Conservation (phyloP, 495 filamentous ascomycete genomes). For the Aspergillus baeticus region DNA sequence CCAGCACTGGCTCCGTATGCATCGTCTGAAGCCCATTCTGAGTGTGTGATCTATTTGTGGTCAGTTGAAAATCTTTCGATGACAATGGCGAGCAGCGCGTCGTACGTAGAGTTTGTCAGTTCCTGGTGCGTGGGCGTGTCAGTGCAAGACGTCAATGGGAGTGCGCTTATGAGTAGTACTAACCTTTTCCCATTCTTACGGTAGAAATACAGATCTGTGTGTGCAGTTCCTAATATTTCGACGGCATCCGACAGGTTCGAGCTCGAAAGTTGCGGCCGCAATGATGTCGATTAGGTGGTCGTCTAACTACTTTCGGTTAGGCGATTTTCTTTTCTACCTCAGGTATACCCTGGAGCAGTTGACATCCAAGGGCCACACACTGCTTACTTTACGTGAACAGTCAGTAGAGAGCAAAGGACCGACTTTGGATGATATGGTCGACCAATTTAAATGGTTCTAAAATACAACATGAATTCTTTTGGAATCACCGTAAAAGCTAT, state of each 20-base stretch:
- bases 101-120: constrained; percentile 76
- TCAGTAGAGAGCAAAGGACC: neutral
- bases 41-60: constrained; percentile 74
- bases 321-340: neutral
- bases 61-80: constrained; percentile 14
- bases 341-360: neutral
- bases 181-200: constrained; percentile 59
- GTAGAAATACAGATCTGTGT: neutral
- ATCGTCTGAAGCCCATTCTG: constrained; percentile 91
- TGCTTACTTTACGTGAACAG: too few species aligned
- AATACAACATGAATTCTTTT: too few species aligned
- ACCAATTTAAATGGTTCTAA: too few species aligned
- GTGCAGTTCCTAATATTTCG: neutral
- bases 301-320: neutral
- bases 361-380: too few species aligned
- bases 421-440: too few species aligned
- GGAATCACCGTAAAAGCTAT: neutral
- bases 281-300: neutral
- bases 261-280: too few species aligned
- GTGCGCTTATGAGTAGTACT: constrained; percentile 7
- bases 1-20: constrained; percentile 76
- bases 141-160: constrained; percentile 1
- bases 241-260: neutral
- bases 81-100: neutral
- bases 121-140: constrained; percentile 34